phyloP scores from a whole-genome alignment of 768 basidiomycete genomes.

The Hirschioporus abietinus region DNA sequence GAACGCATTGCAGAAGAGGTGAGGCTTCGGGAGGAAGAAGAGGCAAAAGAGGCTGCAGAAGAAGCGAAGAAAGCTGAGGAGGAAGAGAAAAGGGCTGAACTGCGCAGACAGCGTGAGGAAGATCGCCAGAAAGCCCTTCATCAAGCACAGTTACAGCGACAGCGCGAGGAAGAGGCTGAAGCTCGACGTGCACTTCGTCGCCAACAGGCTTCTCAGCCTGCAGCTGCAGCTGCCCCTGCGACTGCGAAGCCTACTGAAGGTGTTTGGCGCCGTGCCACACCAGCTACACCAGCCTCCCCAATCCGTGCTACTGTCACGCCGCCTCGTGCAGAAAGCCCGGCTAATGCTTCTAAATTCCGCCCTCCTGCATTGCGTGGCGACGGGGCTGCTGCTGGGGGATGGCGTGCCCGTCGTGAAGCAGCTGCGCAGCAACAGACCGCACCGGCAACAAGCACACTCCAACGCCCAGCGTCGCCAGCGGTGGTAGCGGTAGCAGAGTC shows the following conservation, averaged over 20 bases:
- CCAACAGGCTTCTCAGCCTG: slow-evolving; percentile 27
- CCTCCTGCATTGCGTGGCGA: slow-evolving; percentile 31
- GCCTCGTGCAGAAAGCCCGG: slow-evolving; percentile 51
- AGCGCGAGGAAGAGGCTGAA: slow-evolving; percentile 70
- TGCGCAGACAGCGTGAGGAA: slow-evolving; percentile 48
- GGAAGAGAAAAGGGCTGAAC: slow-evolving; percentile 48
- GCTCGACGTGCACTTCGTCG: slow-evolving; percentile 36
- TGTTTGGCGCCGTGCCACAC: slow-evolving; percentile 20
- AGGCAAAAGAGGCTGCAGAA: slow-evolving; percentile 38
- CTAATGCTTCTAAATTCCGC: slow-evolving; percentile 36
- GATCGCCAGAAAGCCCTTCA: slow-evolving; percentile 49
- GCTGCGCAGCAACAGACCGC: slow-evolving; percentile 26
- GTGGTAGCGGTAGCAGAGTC: slow-evolving; percentile 24
- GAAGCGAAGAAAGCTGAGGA: slow-evolving; percentile 57
- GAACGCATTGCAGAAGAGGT: slow-evolving; percentile 45
- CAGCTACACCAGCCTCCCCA: slow-evolving; percentile 12
- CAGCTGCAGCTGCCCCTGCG: slow-evolving; percentile 19
- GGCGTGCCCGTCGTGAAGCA: slow-evolving; percentile 55
- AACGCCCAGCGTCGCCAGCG: slow-evolving; percentile 31
- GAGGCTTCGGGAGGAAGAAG: slow-evolving; percentile 42
- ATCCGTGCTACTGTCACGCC: slow-evolving; percentile 23
- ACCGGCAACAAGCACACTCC: slow-evolving; percentile 21
- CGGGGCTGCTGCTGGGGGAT: slow-evolving; percentile 40
- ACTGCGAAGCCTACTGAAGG: slow-evolving; percentile 22
- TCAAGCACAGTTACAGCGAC: slow-evolving; percentile 50